A percentile compares a stretch with the other conserved stretches of the same genome.
These are phyloP conservation scores for Cutaneotrichosporon sp. DNA, from an alignment of 1,284 basidiomycete species.

Conservation along the genomic window DNA sequence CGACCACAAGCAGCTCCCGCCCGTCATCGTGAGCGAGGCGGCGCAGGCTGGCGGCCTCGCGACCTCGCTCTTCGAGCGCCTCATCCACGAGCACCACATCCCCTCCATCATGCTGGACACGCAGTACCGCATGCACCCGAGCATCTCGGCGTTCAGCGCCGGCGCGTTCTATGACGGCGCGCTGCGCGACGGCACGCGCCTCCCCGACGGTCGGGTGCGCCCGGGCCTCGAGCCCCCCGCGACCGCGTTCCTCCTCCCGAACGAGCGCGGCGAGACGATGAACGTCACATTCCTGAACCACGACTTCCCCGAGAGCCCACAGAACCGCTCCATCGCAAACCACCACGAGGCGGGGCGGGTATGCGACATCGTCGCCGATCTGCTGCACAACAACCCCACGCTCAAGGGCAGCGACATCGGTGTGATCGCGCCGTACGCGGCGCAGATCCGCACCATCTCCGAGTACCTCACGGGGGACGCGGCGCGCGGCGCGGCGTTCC, in stretches of 20 bases:
- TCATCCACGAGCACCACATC: slow-evolving; percentile 72
- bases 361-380: slow-evolving; percentile 72
- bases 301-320: slow-evolving; percentile 64
- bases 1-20: slow-evolving; percentile 95
- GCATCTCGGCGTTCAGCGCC: slow-evolving; percentile 81
- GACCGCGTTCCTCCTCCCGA: slow-evolving; percentile 53
- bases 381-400: slow-evolving; percentile 71
- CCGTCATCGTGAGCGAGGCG: slow-evolving; percentile 74
- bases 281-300: slow-evolving; percentile 78
- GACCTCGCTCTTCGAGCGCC: slow-evolving; percentile 81
- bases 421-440: slow-evolving; percentile 82
- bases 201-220: slow-evolving; percentile 59
- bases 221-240: slow-evolving; percentile 62
- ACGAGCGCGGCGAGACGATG: slow-evolving; percentile 21
- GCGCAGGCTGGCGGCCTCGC: slow-evolving; percentile 71
- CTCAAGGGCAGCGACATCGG: slow-evolving; percentile 74
- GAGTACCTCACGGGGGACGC: slow-evolving; percentile 58
- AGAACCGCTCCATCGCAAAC: slow-evolving; percentile 72
- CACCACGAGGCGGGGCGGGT: slow-evolving; percentile 72
- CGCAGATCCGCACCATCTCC: slow-evolving; percentile 71
- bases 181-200: slow-evolving; percentile 72
- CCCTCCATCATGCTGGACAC: slow-evolving; percentile 86
- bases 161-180: slow-evolving; percentile 74
- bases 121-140: slow-evolving; percentile 94
- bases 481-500: slow-evolving; percentile 58